These are phyloP conservation scores for Silene conica DNA, from an alignment of 148 eudicot species.

Conservation along the genomic window DNA sequence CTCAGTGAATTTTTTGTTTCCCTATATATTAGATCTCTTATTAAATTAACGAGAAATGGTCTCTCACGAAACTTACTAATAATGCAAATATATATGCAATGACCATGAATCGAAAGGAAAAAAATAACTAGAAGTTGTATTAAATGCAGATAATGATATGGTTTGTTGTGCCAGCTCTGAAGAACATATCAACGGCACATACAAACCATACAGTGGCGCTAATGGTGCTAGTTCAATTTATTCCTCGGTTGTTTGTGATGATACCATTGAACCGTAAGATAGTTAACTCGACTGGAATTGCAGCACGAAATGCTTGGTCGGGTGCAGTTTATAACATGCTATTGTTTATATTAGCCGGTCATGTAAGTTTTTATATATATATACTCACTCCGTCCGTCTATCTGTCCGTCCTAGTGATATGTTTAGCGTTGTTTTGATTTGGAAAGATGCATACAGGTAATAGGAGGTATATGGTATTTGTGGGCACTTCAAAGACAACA, in stretches of 20 bases:
- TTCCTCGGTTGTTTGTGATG: conserved; percentile 71
- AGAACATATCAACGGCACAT: conserved; percentile 32
- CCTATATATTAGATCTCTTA: no score
- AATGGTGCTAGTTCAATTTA: conserved; percentile 63
- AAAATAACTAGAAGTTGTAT: not conserved
- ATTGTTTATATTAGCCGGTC: conserved; percentile 71
- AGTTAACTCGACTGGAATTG: conserved; percentile 67
- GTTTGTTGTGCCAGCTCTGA: conserved; percentile 49
- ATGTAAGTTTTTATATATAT: no score
- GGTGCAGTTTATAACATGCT: conserved; percentile 84
- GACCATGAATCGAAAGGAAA: not conserved
- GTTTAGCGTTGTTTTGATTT: no score
- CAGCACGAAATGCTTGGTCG: conserved; percentile 79
- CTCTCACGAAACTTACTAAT: no score
- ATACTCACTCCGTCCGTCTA: no score
- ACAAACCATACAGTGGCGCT: conserved; percentile 58
- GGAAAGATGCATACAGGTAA: conserved; percentile 54
- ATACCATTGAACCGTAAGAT: conserved; percentile 69
- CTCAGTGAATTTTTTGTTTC: no score
- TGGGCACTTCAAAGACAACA: conserved; percentile 68
- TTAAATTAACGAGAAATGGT: no score
- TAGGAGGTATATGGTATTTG: conserved; percentile 80
- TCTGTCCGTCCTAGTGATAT: no score
- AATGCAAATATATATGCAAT: no score
- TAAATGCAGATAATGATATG: conserved; percentile 56